These are phyloP conservation scores for Lepiota brunneoincarnata DNA, from an alignment of 768 basidiomycete genomes.

Conservation along the genomic window DNA sequence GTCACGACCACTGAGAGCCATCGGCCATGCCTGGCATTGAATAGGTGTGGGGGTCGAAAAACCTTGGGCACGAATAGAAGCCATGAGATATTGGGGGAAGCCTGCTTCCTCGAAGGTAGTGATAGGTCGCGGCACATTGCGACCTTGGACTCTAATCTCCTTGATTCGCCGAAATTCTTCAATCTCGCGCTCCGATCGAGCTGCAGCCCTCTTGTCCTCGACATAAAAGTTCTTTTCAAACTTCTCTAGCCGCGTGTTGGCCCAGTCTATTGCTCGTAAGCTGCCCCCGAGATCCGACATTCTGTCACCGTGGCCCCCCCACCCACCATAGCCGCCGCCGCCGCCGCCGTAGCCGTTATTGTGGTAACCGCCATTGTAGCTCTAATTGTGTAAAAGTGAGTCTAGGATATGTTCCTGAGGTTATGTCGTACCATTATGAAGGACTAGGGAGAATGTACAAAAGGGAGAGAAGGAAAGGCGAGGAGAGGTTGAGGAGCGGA, in stretches of 20 bases:
- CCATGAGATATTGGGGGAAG: conserved; percentile 95
- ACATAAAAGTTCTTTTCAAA: conserved; percentile 99
- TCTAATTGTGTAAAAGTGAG: conserved; percentile 24
- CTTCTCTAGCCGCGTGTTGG: conserved; percentile 61
- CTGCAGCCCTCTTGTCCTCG: conserved; percentile 82
- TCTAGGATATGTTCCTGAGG: not conserved
- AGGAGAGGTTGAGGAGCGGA: conserved; percentile 6
- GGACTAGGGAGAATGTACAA: conserved; percentile 7
- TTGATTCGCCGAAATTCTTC: conserved; percentile 81
- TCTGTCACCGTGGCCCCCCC: conserved; percentile 60
- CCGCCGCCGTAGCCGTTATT: conserved; percentile 45
- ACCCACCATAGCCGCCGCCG: conserved; percentile 50
- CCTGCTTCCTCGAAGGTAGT: conserved; percentile 91
- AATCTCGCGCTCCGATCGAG: conserved; percentile 79
- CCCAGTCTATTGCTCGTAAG: conserved; percentile 86
- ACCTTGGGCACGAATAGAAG: conserved; percentile 91
- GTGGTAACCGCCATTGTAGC: conserved; percentile 36
- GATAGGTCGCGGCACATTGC: conserved; percentile 84
- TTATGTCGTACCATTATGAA: conserved; percentile 22
- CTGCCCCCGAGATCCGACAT: conserved; percentile 83
- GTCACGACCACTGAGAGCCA: conserved; percentile 94
- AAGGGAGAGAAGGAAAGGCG: conserved; percentile 1
- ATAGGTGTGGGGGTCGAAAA: conserved; percentile 91
- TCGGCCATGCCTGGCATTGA: conserved; percentile 99
- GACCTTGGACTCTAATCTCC: conserved; percentile 94